A percentile compares a stretch with the other conserved stretches of the same genome.
These are phyloP conservation scores for Naematelia encephala DNA, from an alignment of 768 basidiomycete genomes.

Conservation along the genomic window DNA sequence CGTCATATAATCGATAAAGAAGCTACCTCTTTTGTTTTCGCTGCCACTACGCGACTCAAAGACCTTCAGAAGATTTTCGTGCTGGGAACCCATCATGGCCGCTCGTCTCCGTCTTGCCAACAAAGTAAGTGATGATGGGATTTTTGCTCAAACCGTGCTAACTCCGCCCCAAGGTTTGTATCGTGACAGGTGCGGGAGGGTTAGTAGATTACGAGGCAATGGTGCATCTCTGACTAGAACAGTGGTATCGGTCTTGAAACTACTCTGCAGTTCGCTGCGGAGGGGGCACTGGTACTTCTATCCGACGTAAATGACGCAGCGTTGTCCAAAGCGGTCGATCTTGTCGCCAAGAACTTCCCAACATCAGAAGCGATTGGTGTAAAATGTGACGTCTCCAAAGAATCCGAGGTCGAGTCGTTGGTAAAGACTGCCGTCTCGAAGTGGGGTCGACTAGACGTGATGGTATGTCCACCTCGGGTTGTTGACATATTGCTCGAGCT, in stretches of 20 bases:
- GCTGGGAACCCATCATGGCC: too few species aligned
- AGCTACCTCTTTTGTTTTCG: too few species aligned
- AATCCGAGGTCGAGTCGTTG: conserved; percentile 74
- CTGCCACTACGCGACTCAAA: too few species aligned
- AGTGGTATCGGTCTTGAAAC: conserved; percentile 97
- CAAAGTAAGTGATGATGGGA: conserved; percentile 25
- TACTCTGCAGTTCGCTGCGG: conserved; percentile 87
- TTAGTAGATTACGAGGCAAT: too few species aligned
- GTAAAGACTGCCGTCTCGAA: conserved; percentile 74
- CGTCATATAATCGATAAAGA: too few species aligned
- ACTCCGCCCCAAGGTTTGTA: conserved; percentile 35
- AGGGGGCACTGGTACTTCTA: conserved; percentile 86
- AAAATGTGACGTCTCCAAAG: conserved; percentile 84
- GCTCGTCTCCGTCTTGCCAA: conserved; percentile 28
- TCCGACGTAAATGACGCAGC: conserved; percentile 79
- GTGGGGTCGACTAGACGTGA: conserved; percentile 91
- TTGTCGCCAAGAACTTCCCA: conserved; percentile 66
- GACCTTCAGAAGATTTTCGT: too few species aligned
- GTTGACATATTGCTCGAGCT: too few species aligned
- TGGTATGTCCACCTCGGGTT: conserved; percentile 60
- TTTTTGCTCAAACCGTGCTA: not conserved
- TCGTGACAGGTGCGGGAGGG: conserved; percentile 87
- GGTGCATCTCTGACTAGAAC: conserved; percentile 13
- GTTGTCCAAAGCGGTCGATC: conserved; percentile 63
- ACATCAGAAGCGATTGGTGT: conserved; percentile 57